Base-by-base conservation (phyloP, 106 monocot genomes). In the Allium cepa region DNA sequence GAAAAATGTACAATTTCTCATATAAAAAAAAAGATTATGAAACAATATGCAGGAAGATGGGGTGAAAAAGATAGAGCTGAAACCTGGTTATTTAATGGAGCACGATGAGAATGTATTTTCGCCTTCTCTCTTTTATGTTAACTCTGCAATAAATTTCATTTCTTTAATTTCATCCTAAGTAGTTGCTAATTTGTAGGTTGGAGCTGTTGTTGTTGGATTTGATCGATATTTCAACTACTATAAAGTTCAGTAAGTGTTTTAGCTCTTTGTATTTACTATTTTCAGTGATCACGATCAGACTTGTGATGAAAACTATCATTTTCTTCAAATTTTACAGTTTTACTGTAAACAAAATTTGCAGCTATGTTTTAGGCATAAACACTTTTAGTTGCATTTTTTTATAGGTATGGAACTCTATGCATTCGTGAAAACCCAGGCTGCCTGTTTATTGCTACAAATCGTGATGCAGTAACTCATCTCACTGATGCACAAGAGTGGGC, bases 401-500 rank as follows among this genome's bases (percentile, higher is more conserved):
- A 27, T 56, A 89, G 92, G 78, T 97, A 89, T 67, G 92, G 86
- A 66, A 97, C 96, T 28, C 76, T 89, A 8, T 92, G 92, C 60
- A 85, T 97, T 56, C 88, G 92, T 68, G 96, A 97, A 84, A 97
- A 97, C 73, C 89, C 92, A 11, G 89, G 89, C 3, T 97, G 96
- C 69, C 84, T 92, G 60, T 97, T 97, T 75, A 80, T 97, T 62
- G 96, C 96, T 53, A 97, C 96, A 77, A 97, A 97, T 47, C 79
- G 96, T 74, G 96, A 97, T 75, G 96, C 96, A 55, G 96, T 97
- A 4, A 97, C 96, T 73, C 96, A 97, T 79, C 86, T 97, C 36
- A 97, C 92, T 58, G 96, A 97, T 82, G 96, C 96, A 79, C 96
- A 97, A 78, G 96, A 97, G 80, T 97, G 96, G 96, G 95, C 95